Base-by-base conservation (phyloP, 352 stramenopile species). In the Pythium dissimile region DNA sequence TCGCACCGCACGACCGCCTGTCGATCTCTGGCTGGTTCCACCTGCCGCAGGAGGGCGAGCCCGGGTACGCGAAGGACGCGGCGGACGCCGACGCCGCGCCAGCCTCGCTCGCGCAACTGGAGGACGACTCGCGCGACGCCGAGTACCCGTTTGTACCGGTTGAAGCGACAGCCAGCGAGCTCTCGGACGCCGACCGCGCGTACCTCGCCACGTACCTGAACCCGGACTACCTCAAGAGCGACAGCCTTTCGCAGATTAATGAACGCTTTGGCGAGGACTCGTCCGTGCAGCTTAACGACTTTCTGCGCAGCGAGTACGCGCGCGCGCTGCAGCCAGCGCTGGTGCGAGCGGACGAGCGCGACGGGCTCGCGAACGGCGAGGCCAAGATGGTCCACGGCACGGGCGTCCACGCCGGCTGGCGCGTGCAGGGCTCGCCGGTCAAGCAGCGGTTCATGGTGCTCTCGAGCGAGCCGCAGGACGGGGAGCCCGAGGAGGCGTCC, bases 21-120 rank as follows among this genome's bases (percentile, higher is more conserved):
- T 94, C 81, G 18, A 85, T 97, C 38, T 84, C 89, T 23, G 79
- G 79, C 16, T 89, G 79, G 79, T 89, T 83, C 65, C 79, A 89
- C 64, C 35, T 62, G 20, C 43, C 55, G 27, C 54, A 74, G 54
- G 31, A 59, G 20, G 52, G 47, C 26, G 63, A 66, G 44, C 58
- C 58, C 5, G 66, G 45, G 8, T 66, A 53, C 48, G 48, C 62
- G 10, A 63, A 61, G 10, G 56, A 63, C 18, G 69, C 44, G 6
- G 50, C 30, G 16, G 52, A 67, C 23, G 39, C 59, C 35, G 55
- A 63, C 21, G 54, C 49, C 9, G 45, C 55, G 5, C 47, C 54
- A 1, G 39, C 54, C n/a, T 62, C 63, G 44, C 59, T 72, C 24
- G 59, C 48, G 12, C 57, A 67, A 39, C 45, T 71, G 15, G 59